Base-by-base conservation (phyloP, 352 stramenopile genomes). In the Phytophthora europaea region DNA sequence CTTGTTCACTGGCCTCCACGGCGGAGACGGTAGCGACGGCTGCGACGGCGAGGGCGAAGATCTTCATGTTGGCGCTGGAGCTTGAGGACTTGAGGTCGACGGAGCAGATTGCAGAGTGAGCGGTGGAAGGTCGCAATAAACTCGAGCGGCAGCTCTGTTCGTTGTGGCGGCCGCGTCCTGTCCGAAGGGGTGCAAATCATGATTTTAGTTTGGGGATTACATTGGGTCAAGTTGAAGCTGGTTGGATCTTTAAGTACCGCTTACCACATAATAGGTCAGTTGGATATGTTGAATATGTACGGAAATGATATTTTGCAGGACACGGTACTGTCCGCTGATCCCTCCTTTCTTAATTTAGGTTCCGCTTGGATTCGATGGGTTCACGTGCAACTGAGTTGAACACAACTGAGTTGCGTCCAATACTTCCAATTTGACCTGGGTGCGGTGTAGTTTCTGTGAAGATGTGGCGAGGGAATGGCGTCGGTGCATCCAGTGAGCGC, bases 81-180 rank as follows among this genome's bases (percentile, higher is more conserved):
- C 38, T 47, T 47, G 38, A n/a, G 13, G 65, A 65, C 61, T 66
- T 69, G 67, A 60, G 55, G 15, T 48, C 31, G 34, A 36, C 22
- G 60, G 54, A 0, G 61, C 55, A 58, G 70, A 70, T 61, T 61
- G 61, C 9, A 64, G 28, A 75, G 47, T 78, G 71, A 70, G 51
- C 13, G 40, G 40, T 7, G 34, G 63, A 54, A 34, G 40, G 54
- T 52, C 38, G 38, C 61, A 36, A 62, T 13, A n/a, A 5, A 40
- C 10, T 40, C 45, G 18, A 48, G n/a, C n/a, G n/a, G n/a, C n/a
- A n/a, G n/a, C n/a, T n/a, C n/a, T n/a, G n/a, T n/a, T n/a, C n/a
- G n/a, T n/a, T n/a, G n/a, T n/a, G n/a, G n/a, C n/a, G n/a, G n/a
- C n/a, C n/a, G n/a, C n/a, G n/a, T n/a, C n/a, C n/a, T n/a, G 55